Percentiles rank a stretch among this genome's conserved stretches.
phyloP scores from a whole-genome alignment of 345 rosid species.

The Dovyalis caffra region DNA sequence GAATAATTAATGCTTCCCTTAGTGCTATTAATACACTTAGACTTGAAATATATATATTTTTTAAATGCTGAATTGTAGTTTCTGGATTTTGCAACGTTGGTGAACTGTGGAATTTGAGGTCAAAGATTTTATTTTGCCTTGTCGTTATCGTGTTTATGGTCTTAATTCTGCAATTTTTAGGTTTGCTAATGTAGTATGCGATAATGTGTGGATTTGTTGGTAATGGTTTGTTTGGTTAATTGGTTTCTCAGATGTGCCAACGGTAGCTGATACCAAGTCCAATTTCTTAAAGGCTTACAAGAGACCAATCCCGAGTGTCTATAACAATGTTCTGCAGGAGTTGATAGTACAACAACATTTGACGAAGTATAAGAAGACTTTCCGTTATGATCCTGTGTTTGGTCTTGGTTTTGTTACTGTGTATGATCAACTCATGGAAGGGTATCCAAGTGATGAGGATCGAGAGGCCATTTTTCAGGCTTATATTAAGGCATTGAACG shows the following conservation, averaged over 20 bases:
- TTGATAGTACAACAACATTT: conserved; percentile 94
- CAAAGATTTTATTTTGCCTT: background rate
- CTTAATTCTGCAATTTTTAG: background rate
- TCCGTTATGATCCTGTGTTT: conserved; percentile 78
- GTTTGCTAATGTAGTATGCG: background rate
- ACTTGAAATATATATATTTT: background rate
- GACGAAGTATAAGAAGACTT: conserved; percentile 82
- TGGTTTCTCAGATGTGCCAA: conserved; percentile 63
- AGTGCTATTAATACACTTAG: background rate
- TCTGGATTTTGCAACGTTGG: conserved; percentile 17
- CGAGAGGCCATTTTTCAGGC: conserved; percentile 85
- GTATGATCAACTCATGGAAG: conserved; percentile 97
- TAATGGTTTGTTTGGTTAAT: conserved; percentile 7
- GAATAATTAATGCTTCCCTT: background rate
- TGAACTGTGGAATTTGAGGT: background rate
- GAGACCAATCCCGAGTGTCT: conserved; percentile 90
- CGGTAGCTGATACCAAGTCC: conserved; percentile 82
- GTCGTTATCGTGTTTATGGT: background rate
- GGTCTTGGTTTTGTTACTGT: conserved; percentile 98
- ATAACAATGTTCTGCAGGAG: conserved; percentile 84
- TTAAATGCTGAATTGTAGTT: background rate
- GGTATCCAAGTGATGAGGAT: conserved; percentile 89
- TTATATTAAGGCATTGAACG: conserved; percentile 70
- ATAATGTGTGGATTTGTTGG: background rate
- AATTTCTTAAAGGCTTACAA: conserved; percentile 78